Evolutionary conservation across 805 yeast genomes (phyloP).

Genomic region (Blastobotrys attinorum): DNA sequence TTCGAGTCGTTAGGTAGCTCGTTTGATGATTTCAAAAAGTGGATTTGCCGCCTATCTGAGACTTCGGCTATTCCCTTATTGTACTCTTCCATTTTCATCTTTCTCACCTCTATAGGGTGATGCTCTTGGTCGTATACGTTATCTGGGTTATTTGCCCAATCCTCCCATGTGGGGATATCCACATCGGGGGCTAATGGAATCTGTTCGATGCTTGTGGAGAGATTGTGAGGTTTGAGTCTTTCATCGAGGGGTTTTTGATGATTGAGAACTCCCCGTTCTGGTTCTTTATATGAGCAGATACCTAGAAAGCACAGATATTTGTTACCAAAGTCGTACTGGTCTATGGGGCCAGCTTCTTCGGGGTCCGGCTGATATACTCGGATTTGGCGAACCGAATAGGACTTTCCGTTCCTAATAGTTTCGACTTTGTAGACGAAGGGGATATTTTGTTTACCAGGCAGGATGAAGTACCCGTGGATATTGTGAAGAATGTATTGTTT

Average conservation of each 20-base stretch:
- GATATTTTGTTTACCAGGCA: constrained; percentile 21
- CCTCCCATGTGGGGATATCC: constrained; percentile 19
- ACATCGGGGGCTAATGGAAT: constrained; percentile 23
- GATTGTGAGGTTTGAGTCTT: constrained; percentile 8
- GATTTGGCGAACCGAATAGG: constrained; percentile 21
- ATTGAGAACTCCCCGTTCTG: constrained; percentile 9
- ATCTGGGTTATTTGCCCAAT: constrained; percentile 12
- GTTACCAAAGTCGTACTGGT: constrained; percentile 13
- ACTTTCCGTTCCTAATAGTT: constrained; percentile 21
- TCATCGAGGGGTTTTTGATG: constrained; percentile 15
- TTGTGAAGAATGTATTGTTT: constrained; percentile 17
- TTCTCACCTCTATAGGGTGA: constrained; percentile 26
- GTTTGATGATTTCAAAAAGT: constrained; percentile 20
- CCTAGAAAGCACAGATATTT: constrained; percentile 15
- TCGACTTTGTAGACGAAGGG: constrained; percentile 25
- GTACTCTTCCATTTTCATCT: constrained; percentile 20
- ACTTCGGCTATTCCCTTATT: constrained; percentile 11
- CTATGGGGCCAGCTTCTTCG: constrained; percentile 11
- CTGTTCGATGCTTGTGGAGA: constrained; percentile 8
- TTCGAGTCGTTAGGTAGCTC: constrained; percentile 16
- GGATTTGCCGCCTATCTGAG: constrained; percentile 21
- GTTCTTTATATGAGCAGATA: constrained; percentile 14
- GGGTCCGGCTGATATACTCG: constrained; percentile 22
- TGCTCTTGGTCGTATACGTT: constrained; percentile 10
- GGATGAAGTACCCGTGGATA: constrained; percentile 23